Evolutionary conservation across 805 yeast species (phyloP), one percentile per base, ranked within the genome.

Genomic region (Vanderwaltozyma polyspora): DNA sequence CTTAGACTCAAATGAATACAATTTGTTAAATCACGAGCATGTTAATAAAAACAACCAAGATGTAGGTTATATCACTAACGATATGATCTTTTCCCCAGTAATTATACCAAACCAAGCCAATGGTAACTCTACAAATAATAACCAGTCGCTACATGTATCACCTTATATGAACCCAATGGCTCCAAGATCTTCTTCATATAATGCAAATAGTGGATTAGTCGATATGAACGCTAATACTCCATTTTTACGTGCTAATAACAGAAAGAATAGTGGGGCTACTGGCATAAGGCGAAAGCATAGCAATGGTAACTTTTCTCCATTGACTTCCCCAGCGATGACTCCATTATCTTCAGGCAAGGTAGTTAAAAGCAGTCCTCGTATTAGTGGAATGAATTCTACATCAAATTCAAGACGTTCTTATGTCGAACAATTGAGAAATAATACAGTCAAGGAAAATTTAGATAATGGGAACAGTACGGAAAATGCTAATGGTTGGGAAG

Each of bases 311-410:
- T 44, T 40, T 27, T 45, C 49, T 18, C 75, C 86, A 0, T 61
- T 79, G 45, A 74, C 85, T 3, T 76, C 83, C 1, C 86, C 86
- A 1, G 39, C 42, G 13, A 29, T 33, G 11, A 27, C 26, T 3
- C 31, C 43, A 5, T 16, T 28, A 5, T 24, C 44, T 19, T 28
- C 51, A 40, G 44, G 60, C 30, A 44, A 60, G 43, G 56, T 50
- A 41, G 37, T 55, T 42, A 45, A 62, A 33, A 47, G 45, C 31
- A 58, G 53, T 37, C 64, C 55, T 34, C 59, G 41, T 35, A 45
- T 40, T 35, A 35, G 35, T 27, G 40, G 48, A 3, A 41, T 43
- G 14, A 38, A 46, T 24, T 19, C 41, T 16, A 30, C 32, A 6
- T 9, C 18, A 9, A 30, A n/a, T 28, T 38, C 51, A 19, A 42